Evolutionary conservation across 176 grass and related monocot species (phyloP).

Genomic region (Elaeis guineensis): DNA sequence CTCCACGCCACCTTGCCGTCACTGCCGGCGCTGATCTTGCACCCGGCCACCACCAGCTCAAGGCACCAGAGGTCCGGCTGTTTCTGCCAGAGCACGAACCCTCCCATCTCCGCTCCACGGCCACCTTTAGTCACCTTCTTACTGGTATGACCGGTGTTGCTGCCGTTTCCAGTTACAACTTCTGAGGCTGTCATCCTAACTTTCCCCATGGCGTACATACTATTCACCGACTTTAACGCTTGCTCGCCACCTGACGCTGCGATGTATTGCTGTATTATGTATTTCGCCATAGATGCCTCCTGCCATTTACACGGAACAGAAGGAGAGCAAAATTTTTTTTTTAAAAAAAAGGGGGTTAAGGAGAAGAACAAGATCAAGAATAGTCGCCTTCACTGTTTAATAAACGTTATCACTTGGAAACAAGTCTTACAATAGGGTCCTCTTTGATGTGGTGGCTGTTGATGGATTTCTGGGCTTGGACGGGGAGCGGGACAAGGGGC

Average conservation of each 20-base stretch:
- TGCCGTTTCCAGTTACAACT: conserved; percentile 49
- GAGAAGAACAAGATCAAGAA: neutral
- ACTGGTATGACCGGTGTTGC: neutral
- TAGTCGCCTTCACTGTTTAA: no score
- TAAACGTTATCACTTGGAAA: neutral
- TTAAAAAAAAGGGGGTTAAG: neutral
- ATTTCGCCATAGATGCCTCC: conserved; percentile 88
- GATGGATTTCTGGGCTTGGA: conserved; percentile 57
- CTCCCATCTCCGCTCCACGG: conserved; percentile 62
- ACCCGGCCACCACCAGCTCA: conserved; percentile 92
- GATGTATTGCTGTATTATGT: conserved; percentile 97
- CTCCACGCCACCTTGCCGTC: conserved; percentile 94
- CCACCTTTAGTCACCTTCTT: no score
- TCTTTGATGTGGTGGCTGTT: conserved; percentile 62
- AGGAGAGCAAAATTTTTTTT: neutral
- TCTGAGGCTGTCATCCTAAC: conserved; percentile 81
- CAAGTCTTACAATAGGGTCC: conserved; percentile 56
- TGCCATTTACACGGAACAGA: conserved; percentile 1
- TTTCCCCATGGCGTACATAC: conserved; percentile 96
- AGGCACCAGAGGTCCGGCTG: conserved; percentile 94
- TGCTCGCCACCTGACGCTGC: conserved; percentile 89
- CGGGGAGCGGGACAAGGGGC: conserved; percentile 81
- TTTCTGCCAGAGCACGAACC: conserved; percentile 99
- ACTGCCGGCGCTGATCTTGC: conserved; percentile 98
- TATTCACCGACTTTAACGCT: conserved; percentile 65